A percentile compares a stretch with the other conserved stretches of the same genome.
Conservation (phyloP, 495 filamentous ascomycete genomes). For the Penicillium ucsense region DNA sequence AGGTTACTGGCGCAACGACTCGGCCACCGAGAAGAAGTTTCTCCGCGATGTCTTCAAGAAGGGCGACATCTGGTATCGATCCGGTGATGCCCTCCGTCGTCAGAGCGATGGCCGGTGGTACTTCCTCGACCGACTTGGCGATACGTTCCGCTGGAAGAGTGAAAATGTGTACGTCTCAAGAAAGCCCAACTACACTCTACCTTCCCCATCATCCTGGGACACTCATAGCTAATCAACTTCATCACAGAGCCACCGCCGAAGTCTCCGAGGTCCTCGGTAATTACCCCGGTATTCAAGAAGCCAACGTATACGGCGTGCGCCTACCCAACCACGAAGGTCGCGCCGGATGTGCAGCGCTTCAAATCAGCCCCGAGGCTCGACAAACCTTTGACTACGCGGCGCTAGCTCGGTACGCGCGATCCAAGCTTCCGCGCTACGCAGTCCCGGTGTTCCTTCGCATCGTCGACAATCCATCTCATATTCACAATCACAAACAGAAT, state of each 20-base stretch:
- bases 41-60: conserved; percentile 60
- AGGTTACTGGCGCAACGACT: conserved; percentile 59
- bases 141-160: conserved; percentile 77
- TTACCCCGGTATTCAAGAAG: conserved; percentile 58
- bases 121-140: conserved; percentile 68
- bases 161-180: conserved; percentile 57
- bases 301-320: conserved; percentile 69
- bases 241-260: conserved; percentile 52
- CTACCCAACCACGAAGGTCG: conserved; percentile 64
- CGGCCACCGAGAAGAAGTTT: conserved; percentile 61
- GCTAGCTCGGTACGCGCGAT: conserved; percentile 42
- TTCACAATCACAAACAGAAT: conserved; percentile 80
- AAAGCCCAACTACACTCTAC: neutral
- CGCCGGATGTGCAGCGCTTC: conserved; percentile 57
- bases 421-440: conserved; percentile 60
- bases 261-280: conserved; percentile 58
- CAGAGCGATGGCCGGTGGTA: conserved; percentile 64
- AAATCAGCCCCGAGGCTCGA: conserved; percentile 28
- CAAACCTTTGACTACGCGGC: conserved; percentile 42
- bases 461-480: conserved; percentile 47
- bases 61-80: conserved; percentile 67
- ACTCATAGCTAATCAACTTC: neutral
- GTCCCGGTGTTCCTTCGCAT: conserved; percentile 68
- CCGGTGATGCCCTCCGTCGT: conserved; percentile 61
- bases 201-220: too few relatives aligned